A percentile compares a stretch with the other conserved stretches of the same genome.
phyloP scores from a whole-genome alignment of 2,329 filamentous ascomycete species.

The Xylariaceae sp. region DNA sequence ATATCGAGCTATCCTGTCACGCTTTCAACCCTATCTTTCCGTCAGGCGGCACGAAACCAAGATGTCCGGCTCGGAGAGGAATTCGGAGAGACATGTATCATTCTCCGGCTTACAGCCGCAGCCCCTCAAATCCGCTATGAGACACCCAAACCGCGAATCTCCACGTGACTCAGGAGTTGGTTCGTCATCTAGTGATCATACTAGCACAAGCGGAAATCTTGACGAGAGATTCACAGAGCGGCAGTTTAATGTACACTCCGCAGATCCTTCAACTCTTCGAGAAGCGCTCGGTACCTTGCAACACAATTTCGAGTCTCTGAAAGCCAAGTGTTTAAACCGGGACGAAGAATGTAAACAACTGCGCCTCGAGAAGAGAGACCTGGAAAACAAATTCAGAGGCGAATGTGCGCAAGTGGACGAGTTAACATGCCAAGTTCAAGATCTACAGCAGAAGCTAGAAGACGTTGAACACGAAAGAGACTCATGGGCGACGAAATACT shows the following conservation, averaged over 20 bases:
- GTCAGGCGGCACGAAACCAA: neutral
- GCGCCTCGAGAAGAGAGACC: neutral
- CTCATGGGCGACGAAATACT: neutral
- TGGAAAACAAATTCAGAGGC: neutral
- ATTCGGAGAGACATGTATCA: neutral
- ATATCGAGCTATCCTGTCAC: neutral
- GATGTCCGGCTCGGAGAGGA: neutral
- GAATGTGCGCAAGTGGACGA: neutral
- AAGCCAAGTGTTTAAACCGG: neutral
- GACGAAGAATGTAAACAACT: neutral
- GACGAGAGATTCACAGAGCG: neutral
- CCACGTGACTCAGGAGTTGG: neutral
- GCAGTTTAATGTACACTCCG: neutral
- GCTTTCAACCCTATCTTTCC: too few species aligned
- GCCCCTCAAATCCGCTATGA: neutral
- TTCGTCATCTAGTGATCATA: neutral
- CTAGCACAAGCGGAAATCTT: neutral
- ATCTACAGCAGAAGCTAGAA: neutral
- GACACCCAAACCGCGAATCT: neutral
- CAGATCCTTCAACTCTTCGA: neutral
- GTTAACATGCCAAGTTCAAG: neutral
- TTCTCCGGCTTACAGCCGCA: neutral
- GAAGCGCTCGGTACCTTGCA: neutral
- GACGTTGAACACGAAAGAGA: neutral
- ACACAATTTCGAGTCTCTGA: neutral